Base-by-base conservation (phyloP, 2,329 filamentous ascomycete genomes). In the Ophiostoma himal-ulmi region DNA sequence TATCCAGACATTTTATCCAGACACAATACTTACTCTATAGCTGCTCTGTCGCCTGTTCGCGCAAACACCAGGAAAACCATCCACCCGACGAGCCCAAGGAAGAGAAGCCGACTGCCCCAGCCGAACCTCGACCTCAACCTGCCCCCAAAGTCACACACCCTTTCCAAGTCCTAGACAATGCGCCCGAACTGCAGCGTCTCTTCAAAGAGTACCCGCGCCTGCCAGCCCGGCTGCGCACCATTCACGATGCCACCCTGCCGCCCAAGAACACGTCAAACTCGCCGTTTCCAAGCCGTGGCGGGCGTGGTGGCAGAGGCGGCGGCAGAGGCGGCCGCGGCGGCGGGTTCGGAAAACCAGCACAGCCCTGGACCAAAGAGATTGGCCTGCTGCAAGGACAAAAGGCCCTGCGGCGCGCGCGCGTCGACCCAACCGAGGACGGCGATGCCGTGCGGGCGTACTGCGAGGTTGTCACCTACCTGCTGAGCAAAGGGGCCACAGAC, bases 391-490 rank as follows among this genome's bases (percentile, higher is more conserved):
- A 83, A 26, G 88, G 86, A 1, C 83, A 86, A 64, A 80, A 83
- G 26, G 83, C 83, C 17, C 78, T 90, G 71, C 83, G 83, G 60
- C 81, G 78, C 69, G 83, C 84, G 44, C 81, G 84, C 71, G 79
- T 80, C 41, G 81, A 82, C 39, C 81, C 82, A 1, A 82, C 83
- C n/a, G 82, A 84, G 73, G 84, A 84, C 71, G 86, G 86, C 39
- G 86, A 89, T 74, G 87, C 81, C 5, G 80, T 90, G 39, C 80
- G 84, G 69, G 88, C 89, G 77, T 90, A 88, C 75, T 84, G 83
- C 66, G 85, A 86, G 72, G 78, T 89, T 30, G 82, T 89, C 22
- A 75, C 84, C 67, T 80, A 83, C 70, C 77, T 88, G 44, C 79
- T 88, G 30, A 13, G 78, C 78, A 69, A 76, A 76, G 69, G 60